Conservation (phyloP, 164 flowering plant genomes). For the Sextonia rubra region DNA sequence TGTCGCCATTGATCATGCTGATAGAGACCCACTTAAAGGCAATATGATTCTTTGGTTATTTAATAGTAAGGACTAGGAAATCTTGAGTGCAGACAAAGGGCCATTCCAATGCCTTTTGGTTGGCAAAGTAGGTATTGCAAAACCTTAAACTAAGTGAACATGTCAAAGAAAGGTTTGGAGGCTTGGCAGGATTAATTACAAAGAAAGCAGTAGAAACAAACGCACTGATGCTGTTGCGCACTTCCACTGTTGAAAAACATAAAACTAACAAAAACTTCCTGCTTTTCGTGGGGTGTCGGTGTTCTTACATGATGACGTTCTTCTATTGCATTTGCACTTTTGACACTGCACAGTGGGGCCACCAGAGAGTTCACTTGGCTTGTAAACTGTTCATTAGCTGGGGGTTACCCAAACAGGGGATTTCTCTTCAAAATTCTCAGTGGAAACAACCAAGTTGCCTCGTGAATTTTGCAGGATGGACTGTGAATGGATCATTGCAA, state of each 20-base stretch:
- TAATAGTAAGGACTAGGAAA: slow-evolving; percentile 8
- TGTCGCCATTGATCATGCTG: slow-evolving; percentile 13
- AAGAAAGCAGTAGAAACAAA: slow-evolving; percentile 1
- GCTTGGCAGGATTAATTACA: slow-evolving; percentile 4
- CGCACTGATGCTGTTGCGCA: background rate
- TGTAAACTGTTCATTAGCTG: too few relatives aligned
- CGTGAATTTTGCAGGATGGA: too few relatives aligned
- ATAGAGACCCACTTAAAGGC: slow-evolving; percentile 11
- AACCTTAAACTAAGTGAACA: slow-evolving; percentile 8
- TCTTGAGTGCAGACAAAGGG: slow-evolving; percentile 17
- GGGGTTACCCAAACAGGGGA: too few relatives aligned
- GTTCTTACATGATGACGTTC: too few relatives aligned
- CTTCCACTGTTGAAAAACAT: background rate
- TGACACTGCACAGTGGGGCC: too few relatives aligned
- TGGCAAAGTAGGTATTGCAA: background rate
- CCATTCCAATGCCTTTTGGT: slow-evolving; percentile 10
- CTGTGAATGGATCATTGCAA: too few relatives aligned
- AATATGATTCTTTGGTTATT: slow-evolving; percentile 4
- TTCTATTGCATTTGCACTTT: too few relatives aligned
- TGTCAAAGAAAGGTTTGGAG: slow-evolving; percentile 11
- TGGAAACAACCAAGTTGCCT: too few relatives aligned
- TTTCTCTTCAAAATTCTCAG: too few relatives aligned
- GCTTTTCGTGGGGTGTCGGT: too few relatives aligned
- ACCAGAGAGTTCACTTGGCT: too few relatives aligned
- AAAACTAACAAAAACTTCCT: background rate